Conservation (phyloP, 2,329 filamentous ascomycete genomes). For the Xylariaceae sp. region DNA sequence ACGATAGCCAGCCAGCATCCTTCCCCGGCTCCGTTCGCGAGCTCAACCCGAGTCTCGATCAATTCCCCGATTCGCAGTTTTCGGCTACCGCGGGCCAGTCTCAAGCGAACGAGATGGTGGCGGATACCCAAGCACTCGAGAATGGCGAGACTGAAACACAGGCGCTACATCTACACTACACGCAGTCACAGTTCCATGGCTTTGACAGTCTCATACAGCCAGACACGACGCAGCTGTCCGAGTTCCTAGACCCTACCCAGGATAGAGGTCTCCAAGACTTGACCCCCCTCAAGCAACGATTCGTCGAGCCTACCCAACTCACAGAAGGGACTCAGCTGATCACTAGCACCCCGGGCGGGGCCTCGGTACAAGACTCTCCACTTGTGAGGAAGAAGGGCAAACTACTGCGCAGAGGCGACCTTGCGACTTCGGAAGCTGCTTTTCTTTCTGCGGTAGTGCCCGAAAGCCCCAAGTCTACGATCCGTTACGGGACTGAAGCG, state of each 20-base stretch:
- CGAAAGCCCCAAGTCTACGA: constrained; percentile 23
- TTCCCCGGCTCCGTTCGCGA: constrained; percentile 36
- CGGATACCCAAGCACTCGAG: constrained; percentile 44
- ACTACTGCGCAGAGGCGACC: constrained; percentile 30
- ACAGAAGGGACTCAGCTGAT: constrained; percentile 66
- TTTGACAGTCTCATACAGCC: constrained; percentile 51
- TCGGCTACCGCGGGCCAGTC: constrained; percentile 53
- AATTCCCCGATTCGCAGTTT: constrained; percentile 55
- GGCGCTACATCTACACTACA: constrained; percentile 50
- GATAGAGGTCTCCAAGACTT: constrained; percentile 71
- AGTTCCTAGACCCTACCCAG: constrained; percentile 71
- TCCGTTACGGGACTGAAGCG: constrained; percentile 31
- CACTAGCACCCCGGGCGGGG: constrained; percentile 32
- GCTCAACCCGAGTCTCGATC: constrained; percentile 52
- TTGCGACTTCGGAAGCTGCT: constrained; percentile 15
- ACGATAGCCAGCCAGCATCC: constrained; percentile 47
- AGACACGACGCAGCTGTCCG: constrained; percentile 57
- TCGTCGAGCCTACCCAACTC: constrained; percentile 58
- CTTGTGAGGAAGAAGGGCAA: constrained; percentile 56
- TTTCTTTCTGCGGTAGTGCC: constrained; percentile 42
- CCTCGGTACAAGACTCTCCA: constrained; percentile 56
- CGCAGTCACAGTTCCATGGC: constrained; percentile 55
- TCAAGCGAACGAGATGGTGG: constrained; percentile 44
- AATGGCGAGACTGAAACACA: constrained; percentile 38
- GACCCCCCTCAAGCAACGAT: constrained; percentile 65